These are phyloP conservation scores for Stenogyne calaminthoides DNA, from an alignment of 305 asterid species.

Conservation along the genomic window DNA sequence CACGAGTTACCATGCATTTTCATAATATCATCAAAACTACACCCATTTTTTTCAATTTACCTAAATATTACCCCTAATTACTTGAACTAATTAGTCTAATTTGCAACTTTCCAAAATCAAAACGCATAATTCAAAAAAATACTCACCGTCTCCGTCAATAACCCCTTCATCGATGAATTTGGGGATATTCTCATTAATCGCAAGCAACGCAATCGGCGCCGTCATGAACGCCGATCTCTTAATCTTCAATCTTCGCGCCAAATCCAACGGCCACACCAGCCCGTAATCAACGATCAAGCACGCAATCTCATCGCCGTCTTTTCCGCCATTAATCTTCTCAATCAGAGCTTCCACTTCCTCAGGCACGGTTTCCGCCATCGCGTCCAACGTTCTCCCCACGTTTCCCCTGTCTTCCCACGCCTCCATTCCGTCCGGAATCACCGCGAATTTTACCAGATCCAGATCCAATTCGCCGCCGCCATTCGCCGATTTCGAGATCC, in stretches of 20 bases:
- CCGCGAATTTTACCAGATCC: neutral
- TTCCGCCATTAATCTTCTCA: neutral
- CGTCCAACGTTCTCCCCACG: neutral
- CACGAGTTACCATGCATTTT: too few species aligned
- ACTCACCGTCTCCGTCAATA: neutral
- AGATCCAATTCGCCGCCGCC: neutral
- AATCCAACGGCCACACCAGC: neutral
- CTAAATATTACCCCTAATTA: too few species aligned
- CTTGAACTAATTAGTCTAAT: too few species aligned
- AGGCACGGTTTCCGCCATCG: neutral
- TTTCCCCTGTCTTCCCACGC: neutral
- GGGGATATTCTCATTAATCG: neutral
- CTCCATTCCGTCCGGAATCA: neutral
- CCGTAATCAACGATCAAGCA: neutral
- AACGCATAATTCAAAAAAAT: too few species aligned
- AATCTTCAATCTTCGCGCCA: neutral
- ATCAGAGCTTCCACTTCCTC: neutral
- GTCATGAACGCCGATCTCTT: slow-evolving; percentile 5
- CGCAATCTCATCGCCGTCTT: neutral
- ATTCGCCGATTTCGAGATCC: neutral
- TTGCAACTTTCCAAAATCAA: too few species aligned
- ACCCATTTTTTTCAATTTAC: too few species aligned
- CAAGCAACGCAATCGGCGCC: neutral
- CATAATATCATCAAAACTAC: too few species aligned
- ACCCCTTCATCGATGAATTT: neutral